These are phyloP conservation scores for Daldinia sp. DNA, from an alignment of 2,329 filamentous ascomycete genomes.

Conservation along the genomic window DNA sequence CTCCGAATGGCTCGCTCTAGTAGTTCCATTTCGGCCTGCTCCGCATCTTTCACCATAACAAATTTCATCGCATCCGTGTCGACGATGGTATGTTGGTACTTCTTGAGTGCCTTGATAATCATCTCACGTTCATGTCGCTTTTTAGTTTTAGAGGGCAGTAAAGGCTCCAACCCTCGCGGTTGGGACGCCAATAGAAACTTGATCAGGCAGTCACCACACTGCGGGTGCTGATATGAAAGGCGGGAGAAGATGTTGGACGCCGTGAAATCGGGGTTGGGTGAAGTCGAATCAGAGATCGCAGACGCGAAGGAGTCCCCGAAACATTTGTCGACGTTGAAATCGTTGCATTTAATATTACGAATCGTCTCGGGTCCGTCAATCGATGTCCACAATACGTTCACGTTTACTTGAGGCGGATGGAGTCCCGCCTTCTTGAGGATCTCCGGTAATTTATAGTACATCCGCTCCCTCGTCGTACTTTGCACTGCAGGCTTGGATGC, in stretches of 20 bases:
- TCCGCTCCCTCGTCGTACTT: constrained; percentile 47
- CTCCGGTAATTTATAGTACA: constrained; percentile 50
- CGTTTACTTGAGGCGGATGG: constrained; percentile 51
- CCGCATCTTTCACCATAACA: constrained; percentile 54
- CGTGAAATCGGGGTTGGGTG: constrained; percentile 50
- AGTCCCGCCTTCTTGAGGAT: constrained; percentile 50
- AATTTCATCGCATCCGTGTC: constrained; percentile 52
- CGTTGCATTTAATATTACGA: constrained; percentile 51
- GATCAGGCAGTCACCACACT: constrained; percentile 53
- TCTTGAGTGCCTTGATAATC: constrained; percentile 51
- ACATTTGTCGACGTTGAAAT: constrained; percentile 53
- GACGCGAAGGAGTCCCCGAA: constrained; percentile 53
- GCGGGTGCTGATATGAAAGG: constrained; percentile 49
- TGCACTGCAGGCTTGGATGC: constrained; percentile 46
- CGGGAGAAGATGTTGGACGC: constrained; percentile 51
- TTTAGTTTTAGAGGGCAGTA: constrained; percentile 47
- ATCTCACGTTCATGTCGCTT: constrained; percentile 47
- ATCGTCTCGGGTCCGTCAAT: constrained; percentile 53
- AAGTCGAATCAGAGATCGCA: constrained; percentile 46
- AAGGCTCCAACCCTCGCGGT: constrained; percentile 48
- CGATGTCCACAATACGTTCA: constrained; percentile 53
- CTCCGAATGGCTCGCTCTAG: constrained; percentile 49
- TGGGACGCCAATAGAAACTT: constrained; percentile 51
- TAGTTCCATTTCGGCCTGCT: constrained; percentile 51
- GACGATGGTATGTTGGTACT: constrained; percentile 53